Base-by-base conservation (phyloP, 257 asterid species). In the Solanum virginianum region DNA sequence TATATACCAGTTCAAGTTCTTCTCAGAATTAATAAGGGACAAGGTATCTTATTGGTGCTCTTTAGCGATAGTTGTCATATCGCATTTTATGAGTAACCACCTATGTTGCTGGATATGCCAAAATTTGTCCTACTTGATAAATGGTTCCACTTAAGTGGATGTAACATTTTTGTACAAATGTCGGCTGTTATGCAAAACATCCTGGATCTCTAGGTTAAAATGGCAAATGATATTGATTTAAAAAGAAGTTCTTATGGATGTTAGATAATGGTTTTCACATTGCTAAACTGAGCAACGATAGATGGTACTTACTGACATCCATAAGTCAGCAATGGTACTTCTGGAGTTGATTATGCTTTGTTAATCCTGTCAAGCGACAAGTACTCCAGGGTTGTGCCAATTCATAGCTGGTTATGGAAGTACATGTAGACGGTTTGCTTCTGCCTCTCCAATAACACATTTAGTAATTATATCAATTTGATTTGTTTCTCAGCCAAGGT, bases 1-100 rank as follows among this genome's bases (percentile, higher is more conserved):
- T 89, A 91, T 91, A 79, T 94, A 91, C 90, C 97, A 94, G 65
- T 94, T 94, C 92, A 91, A 92, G 88, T 94, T 94, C 89, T 94
- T 94, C 63, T 87, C 94, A 0, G 97, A 94, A 80, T 87, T 94
- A 86, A 88, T 91, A 45, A 82, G 88, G 87, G 93, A 91, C 63
- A 92, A 92, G 97, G 97, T 94, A 90, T 71, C 26, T 43, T 80
- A 57, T 80, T 75, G 84, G 63, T 75, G 24, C 62, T 47, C 22
- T 22, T 43, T 75, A 75, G 45, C 81, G 5, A 24, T 9, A 75
- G 60, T 75, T 75, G 22, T 24, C 41, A 24, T 22, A 53, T 47
- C 20, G 81, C 81, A 71, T 71, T 72, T 74, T 47, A 22, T 47
- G 57, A 72, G 80, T 72, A 12, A 72, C 41, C 14, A 72, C 41